These are phyloP conservation scores for Mycosphaerelloides madeirae DNA, from an alignment of 2,329 filamentous ascomycete species.

Conservation along the genomic window DNA sequence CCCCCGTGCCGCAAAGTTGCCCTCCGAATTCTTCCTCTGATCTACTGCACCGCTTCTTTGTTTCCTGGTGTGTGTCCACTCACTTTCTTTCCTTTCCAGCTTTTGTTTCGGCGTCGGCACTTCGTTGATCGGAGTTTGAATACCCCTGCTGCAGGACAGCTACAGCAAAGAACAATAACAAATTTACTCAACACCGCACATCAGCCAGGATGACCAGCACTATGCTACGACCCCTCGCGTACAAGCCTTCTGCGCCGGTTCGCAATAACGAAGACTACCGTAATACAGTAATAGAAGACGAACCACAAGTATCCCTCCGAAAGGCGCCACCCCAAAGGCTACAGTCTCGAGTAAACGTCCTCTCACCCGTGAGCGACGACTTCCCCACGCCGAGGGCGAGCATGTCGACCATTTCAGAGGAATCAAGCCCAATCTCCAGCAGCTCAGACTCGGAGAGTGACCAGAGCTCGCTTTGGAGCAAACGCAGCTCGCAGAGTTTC, in stretches of 20 bases:
- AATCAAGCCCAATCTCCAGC: slow-evolving; percentile 56
- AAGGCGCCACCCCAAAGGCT: slow-evolving; percentile 30
- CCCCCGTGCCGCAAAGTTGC: slow-evolving; percentile 17
- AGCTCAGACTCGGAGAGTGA: slow-evolving; percentile 51
- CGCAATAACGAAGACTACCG: slow-evolving; percentile 47
- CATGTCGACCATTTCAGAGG: slow-evolving; percentile 13
- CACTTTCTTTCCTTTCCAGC: slow-evolving; percentile 24
- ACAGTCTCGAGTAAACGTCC: slow-evolving; percentile 32
- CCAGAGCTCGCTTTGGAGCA: slow-evolving; percentile 49
- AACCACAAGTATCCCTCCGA: slow-evolving; percentile 34
- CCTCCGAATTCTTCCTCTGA: slow-evolving; percentile 16
- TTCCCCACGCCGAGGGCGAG: slow-evolving; percentile 50
- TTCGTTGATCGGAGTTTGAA: slow-evolving; percentile 44
- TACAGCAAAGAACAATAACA: background rate
- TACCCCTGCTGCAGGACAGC: slow-evolving; percentile 43
- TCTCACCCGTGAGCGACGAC: slow-evolving; percentile 49
- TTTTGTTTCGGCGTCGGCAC: slow-evolving; percentile 17
- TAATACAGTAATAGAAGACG: slow-evolving; percentile 63
- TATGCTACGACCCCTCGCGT: slow-evolving; percentile 46
- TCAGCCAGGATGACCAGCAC: slow-evolving; percentile 35
- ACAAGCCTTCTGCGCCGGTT: slow-evolving; percentile 55
- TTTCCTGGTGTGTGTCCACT: slow-evolving; percentile 19
- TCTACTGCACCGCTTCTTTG: slow-evolving; percentile 16
- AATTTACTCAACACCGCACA: background rate
- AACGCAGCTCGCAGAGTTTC: slow-evolving; percentile 67